Conservation (phyloP, 2,329 filamentous ascomycete species). For the Calonectria multiphialidica region DNA sequence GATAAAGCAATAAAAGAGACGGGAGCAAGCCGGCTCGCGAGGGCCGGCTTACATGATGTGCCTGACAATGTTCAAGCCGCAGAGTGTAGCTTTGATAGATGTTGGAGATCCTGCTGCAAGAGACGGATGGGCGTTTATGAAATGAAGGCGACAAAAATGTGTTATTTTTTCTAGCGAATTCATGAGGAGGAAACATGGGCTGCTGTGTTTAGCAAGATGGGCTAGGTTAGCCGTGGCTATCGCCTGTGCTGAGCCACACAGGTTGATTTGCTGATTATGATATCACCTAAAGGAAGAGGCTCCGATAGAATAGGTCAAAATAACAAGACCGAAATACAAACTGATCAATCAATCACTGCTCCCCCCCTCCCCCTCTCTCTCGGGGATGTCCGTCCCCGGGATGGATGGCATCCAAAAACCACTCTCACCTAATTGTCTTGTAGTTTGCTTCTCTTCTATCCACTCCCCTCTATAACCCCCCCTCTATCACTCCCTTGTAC, state of each 20-base stretch:
- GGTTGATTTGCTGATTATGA: not conserved
- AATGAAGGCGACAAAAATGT: conserved; percentile 8
- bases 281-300: conserved; percentile 3
- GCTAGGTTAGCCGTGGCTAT: not conserved
- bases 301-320: conserved; percentile 13
- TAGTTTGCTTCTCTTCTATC: no score
- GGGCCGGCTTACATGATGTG: not conserved
- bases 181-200: not conserved
- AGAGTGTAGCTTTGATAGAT: not conserved
- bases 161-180: not conserved
- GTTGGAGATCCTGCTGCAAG: not conserved
- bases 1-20: not conserved
- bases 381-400: no score
- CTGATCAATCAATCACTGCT: not conserved
- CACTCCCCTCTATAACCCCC: no score
- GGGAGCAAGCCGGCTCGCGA: not conserved
- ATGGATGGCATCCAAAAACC: not conserved
- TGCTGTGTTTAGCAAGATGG: not conserved
- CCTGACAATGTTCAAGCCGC: conserved; percentile 1
- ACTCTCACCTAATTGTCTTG: no score
- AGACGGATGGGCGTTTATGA: conserved; percentile 18
- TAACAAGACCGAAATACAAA: not conserved
- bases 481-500: no score
- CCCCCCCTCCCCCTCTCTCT: no score
- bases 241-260: not conserved